Conservation (phyloP, 805 yeast genomes). For the Metschnikowia arizonensis region DNA sequence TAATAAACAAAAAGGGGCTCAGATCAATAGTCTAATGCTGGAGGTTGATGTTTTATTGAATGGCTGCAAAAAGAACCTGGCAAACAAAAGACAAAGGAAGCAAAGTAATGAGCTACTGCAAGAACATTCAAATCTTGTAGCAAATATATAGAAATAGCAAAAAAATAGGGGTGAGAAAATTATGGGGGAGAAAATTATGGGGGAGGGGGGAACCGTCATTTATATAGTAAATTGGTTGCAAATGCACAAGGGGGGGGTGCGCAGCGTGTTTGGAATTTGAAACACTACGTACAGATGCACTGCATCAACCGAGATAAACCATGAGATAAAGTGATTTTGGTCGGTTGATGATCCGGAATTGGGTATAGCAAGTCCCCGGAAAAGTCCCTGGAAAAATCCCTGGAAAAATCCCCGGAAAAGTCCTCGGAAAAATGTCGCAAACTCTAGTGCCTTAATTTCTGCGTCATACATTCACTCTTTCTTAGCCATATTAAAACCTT, state of each 20-base stretch:
- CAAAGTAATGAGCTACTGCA: not conserved
- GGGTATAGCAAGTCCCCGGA: no score
- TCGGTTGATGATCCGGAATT: no score
- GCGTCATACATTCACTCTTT: no score
- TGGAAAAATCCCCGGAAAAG: no score
- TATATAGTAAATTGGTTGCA: conserved; percentile 1
- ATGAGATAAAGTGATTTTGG: no score
- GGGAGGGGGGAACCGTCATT: not conserved
- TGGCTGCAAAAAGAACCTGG: not conserved
- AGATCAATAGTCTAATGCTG: not conserved
- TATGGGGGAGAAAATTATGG: no score
- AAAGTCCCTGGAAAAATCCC: no score
- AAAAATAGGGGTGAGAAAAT: not conserved
- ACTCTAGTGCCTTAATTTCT: no score
- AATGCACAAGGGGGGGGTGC: conserved; percentile 2
- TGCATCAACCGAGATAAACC: not conserved
- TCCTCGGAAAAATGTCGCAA: no score
- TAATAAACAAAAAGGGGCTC: not conserved
- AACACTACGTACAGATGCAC: not conserved
- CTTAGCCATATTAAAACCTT: no score
- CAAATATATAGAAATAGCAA: not conserved
- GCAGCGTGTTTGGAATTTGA: not conserved
- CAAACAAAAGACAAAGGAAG: not conserved
- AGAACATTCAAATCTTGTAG: not conserved
- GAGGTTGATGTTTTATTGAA: not conserved